Evolutionary conservation across 2,329 filamentous ascomycete species (phyloP), one percentile per base, ranked within the genome.

Genomic region (Metarhizium sp.): DNA sequence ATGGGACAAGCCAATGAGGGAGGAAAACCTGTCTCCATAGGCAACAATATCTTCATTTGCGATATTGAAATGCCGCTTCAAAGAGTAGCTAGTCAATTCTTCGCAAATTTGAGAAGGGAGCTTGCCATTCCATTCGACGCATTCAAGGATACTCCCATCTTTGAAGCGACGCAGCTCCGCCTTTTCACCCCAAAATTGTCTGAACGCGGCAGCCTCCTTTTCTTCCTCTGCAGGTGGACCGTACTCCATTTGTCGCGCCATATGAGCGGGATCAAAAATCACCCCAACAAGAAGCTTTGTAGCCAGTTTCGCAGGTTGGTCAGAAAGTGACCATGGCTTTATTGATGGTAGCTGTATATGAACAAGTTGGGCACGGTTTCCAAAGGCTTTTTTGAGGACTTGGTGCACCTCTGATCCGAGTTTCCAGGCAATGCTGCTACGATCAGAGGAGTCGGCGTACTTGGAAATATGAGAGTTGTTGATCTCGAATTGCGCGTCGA

Each of bases 121-220:
- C 54, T 81, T 78, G 60, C 85, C 80, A 2, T 78, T 78, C 94
- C 94, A 99, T 20, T 95, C 86, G 34, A 97, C 76, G 64, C 89
- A 96, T 70, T 99, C 95, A 8, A 91, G 78, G 61, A 99, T 96
- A 63, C 87, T 92, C 25, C 94, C 94, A 65, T 97, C 91, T 64
- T 92, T 95, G 76, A 99, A 99, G 20, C 94, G 88, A 60, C 94
- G 84, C 49, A 99, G 78, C 69, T 99, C 94, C 1, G 94, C 83
- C 68, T 94, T 95, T 10, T 92, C 87, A 6, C 92, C 94, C 94
- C 95, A 99, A 67, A 99, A 97, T 38, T 86, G 82, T 40, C 90
- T 88, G 69, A 96, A 99, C 36, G 79, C 79, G 10, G 85, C 84
- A 29, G 91, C 87, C 59, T 90, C 89, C 60, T 87, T 85, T 69